Base-by-base conservation (phyloP, 352 stramenopile species). In the Globisporangium takayamanum region DNA sequence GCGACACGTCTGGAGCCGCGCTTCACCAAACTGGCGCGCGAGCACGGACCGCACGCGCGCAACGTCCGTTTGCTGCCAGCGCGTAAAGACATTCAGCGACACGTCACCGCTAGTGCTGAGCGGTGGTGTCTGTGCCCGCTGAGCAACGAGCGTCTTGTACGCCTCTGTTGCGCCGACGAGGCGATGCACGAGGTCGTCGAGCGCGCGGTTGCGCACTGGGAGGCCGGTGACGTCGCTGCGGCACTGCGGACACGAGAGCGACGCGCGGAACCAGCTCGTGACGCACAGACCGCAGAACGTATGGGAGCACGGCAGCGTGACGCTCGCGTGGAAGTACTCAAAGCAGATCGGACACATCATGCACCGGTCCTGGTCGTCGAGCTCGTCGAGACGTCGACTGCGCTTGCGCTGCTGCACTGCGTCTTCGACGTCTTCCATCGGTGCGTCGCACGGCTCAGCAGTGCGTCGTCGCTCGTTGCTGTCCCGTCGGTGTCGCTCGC, bases 281-380 rank as follows among this genome's bases (percentile, higher is more conserved):
- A 94, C 75, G 50, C 85, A 94, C 53, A 76, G 60, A 22, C 83
- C 78, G 46, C 85, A 94, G 60, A 94, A 94, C 8, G 85, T 92
- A 57, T 94, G 85, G 3, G 85, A 94, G 55, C 85, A 94, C 12
- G 83, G 66, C 46, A 94, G 66, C 47, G 85, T 94, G 42, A 78
- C 80, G 59, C 80, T 89, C 30, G 74, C 69, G 46, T 90, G 73
- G 53, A 84, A 94, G 59, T 84, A 92, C 55, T 94, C 84, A 33
- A 92, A 72, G 64, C 85, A 94, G 44, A 94, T 82, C 0, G 85
- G 68, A 45, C 85, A 94, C 54, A 87, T 69, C 77, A 94, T 88
- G 26, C 87, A 69, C 26, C 76, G 76, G 62, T 92, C 82, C 36
- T 70, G 69, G 52, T 90, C 80, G 55, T 79, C 66, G 4, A 59